These are phyloP conservation scores for Lentinula boryana DNA, from an alignment of 768 basidiomycete genomes.

Conservation along the genomic window DNA sequence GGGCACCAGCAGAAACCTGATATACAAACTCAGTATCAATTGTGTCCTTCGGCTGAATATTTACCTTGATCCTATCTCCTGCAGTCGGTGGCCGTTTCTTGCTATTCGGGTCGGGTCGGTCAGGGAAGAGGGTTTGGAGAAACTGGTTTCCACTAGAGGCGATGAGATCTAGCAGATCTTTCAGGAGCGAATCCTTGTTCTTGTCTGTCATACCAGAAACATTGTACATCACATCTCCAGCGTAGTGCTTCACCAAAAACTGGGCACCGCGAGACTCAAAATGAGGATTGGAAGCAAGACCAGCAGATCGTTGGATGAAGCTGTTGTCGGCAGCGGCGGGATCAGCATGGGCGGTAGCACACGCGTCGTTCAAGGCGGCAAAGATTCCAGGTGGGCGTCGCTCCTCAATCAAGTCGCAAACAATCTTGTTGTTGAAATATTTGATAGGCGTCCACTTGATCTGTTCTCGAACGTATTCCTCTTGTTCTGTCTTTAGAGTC, in stretches of 20 bases:
- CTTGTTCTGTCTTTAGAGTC: constrained; percentile 97
- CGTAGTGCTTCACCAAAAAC: constrained; percentile 95
- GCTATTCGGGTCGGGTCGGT: constrained; percentile 91
- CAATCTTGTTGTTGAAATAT: constrained; percentile 97
- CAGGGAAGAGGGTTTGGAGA: constrained; percentile 85
- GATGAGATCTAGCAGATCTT: constrained; percentile 89
- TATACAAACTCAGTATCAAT: background rate
- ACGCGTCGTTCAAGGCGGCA: constrained; percentile 97
- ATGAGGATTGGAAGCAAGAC: constrained; percentile 80
- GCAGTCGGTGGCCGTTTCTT: constrained; percentile 98
- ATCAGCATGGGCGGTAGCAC: constrained; percentile 97
- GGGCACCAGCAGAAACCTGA: constrained; percentile 86
- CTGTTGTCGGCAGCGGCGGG: constrained; percentile 94
- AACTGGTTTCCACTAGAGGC: constrained; percentile 78
- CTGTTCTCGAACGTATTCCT: constrained; percentile 97
- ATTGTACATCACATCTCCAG: constrained; percentile 98
- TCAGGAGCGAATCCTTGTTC: constrained; percentile 96
- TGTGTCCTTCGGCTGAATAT: background rate
- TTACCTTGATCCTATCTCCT: constrained; percentile 94
- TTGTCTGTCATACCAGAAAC: constrained; percentile 99
- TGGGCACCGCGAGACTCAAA: constrained; percentile 93
- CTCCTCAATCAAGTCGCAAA: constrained; percentile 97
- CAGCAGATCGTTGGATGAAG: constrained; percentile 86
- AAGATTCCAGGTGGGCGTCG: constrained; percentile 95
- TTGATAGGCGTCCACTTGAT: constrained; percentile 99